phyloP scores from a whole-genome alignment of 371 early-diverging fungal genomes.

The Haplosporangium sp. region DNA sequence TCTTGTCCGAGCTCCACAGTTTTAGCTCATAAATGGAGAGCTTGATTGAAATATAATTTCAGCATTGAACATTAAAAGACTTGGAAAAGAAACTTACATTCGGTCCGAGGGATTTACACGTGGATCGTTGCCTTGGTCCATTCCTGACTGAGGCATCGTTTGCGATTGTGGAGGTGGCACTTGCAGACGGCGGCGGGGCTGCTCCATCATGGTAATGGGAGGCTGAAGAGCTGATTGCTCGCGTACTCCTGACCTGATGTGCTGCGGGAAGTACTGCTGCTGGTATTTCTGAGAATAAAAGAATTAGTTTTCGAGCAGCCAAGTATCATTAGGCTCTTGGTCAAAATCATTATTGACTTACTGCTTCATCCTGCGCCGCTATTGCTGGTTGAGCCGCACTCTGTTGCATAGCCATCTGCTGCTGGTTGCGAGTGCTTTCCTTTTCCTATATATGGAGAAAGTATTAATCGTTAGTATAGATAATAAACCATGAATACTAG shows the following conservation, averaged over 20 bases:
- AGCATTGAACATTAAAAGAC: too few relatives aligned
- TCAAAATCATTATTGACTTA: not conserved
- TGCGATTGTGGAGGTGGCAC: conserved; percentile 29
- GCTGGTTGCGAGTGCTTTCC: conserved; percentile 47
- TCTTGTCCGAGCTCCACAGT: too few relatives aligned
- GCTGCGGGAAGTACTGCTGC: conserved; percentile 13
- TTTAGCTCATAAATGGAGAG: too few relatives aligned
- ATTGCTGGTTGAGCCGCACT: conserved; percentile 22
- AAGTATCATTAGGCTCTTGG: not conserved
- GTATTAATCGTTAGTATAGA: not conserved
- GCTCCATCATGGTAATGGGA: conserved; percentile 3
- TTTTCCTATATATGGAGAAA: conserved; percentile 27
- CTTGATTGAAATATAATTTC: too few relatives aligned
- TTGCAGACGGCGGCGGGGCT: conserved; percentile 37
- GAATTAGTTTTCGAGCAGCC: not conserved
- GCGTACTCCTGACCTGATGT: conserved; percentile 16
- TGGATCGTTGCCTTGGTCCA: conserved; percentile 34
- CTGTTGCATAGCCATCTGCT: conserved; percentile 34
- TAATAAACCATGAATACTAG: too few relatives aligned
- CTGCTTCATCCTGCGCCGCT: conserved; percentile 25
- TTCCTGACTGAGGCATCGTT: conserved; percentile 28
- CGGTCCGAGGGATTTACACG: conserved; percentile 42
- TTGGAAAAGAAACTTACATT: conserved; percentile 16
- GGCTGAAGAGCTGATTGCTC: conserved; percentile 12
- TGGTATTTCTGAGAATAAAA: conserved; percentile 19